Percentiles rank a stretch among this genome's conserved stretches.
Conservation (phyloP, 345 rosid species). For the Salix viminalis region DNA sequence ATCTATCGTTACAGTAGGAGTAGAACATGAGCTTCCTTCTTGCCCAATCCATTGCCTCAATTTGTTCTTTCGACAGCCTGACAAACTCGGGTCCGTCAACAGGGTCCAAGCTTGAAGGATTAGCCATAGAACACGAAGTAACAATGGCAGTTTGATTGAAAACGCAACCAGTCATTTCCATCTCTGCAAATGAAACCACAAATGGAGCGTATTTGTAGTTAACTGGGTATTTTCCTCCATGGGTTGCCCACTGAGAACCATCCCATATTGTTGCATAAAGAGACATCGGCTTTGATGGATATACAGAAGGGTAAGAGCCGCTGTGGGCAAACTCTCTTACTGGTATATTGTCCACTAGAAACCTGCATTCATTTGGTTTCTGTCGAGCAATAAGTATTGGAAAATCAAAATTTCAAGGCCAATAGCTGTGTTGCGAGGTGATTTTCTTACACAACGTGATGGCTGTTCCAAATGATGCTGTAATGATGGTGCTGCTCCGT, state of each 20-base stretch:
- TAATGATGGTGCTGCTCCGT: conserved; percentile 64
- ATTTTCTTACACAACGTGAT: conserved; percentile 65
- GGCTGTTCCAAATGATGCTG: conserved; percentile 80
- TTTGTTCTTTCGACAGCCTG: conserved; percentile 57
- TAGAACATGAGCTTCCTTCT: conserved; percentile 86
- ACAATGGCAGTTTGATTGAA: conserved; percentile 19
- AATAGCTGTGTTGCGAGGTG: not conserved
- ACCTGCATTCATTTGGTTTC: conserved; percentile 32
- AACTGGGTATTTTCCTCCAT: conserved; percentile 90
- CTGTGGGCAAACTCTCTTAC: conserved; percentile 59
- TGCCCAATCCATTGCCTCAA: conserved; percentile 75
- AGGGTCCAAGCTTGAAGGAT: conserved; percentile 57
- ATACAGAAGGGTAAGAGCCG: conserved; percentile 41
- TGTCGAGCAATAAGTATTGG: not conserved
- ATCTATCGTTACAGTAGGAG: conserved; percentile 67
- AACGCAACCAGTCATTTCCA: conserved; percentile 55
- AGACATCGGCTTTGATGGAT: conserved; percentile 85
- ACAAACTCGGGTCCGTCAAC: conserved; percentile 62
- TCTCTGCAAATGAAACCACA: conserved; percentile 54
- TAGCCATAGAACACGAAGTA: conserved; percentile 45
- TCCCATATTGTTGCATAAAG: conserved; percentile 83
- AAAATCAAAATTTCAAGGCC: not conserved
- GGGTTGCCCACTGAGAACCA: conserved; percentile 93
- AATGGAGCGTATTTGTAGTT: conserved; percentile 78
- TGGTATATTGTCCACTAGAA: conserved; percentile 75